These are phyloP conservation scores for Pythium angustatum DNA, from an alignment of 352 stramenopile species.

Conservation along the genomic window DNA sequence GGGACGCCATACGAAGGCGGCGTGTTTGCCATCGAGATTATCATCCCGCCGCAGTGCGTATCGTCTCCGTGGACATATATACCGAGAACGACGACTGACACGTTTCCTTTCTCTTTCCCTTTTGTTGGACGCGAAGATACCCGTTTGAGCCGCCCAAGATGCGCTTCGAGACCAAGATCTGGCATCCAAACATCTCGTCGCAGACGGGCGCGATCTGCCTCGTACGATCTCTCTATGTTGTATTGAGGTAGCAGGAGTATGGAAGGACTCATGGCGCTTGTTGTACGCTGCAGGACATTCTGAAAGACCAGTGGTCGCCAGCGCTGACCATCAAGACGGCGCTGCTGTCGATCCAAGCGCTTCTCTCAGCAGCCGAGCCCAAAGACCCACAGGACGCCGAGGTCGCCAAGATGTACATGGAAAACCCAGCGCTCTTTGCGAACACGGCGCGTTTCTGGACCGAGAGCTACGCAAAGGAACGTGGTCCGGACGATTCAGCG, in stretches of 20 bases:
- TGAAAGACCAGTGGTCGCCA: slow-evolving; percentile 97
- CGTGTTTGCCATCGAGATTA: slow-evolving; percentile 92
- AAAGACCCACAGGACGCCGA: slow-evolving; percentile 93
- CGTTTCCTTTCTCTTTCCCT: not conserved
- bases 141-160: slow-evolving; percentile 96
- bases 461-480: slow-evolving; percentile 92
- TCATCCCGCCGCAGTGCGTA: slow-evolving; percentile 90
- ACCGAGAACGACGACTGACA: too few relatives aligned
- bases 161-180: slow-evolving; percentile 94
- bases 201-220: slow-evolving; percentile 97
- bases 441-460: slow-evolving; percentile 96
- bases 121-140: slow-evolving; percentile 66
- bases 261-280: not conserved
- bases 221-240: slow-evolving; percentile 37
- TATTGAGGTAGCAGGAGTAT: not conserved
- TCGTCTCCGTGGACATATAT: not conserved
- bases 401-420: slow-evolving; percentile 96
- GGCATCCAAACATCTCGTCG: slow-evolving; percentile 97
- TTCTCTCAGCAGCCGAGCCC: slow-evolving; percentile 94
- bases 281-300: slow-evolving; percentile 83
- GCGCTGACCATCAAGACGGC: slow-evolving; percentile 98
- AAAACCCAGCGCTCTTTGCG: slow-evolving; percentile 91
- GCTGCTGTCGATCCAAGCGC: slow-evolving; percentile 93
- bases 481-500: slow-evolving; percentile 47
- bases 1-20: slow-evolving; percentile 89